Evolutionary conservation across 176 grass and related monocot species (phyloP).

Genomic region (Oryza brachyantha): DNA sequence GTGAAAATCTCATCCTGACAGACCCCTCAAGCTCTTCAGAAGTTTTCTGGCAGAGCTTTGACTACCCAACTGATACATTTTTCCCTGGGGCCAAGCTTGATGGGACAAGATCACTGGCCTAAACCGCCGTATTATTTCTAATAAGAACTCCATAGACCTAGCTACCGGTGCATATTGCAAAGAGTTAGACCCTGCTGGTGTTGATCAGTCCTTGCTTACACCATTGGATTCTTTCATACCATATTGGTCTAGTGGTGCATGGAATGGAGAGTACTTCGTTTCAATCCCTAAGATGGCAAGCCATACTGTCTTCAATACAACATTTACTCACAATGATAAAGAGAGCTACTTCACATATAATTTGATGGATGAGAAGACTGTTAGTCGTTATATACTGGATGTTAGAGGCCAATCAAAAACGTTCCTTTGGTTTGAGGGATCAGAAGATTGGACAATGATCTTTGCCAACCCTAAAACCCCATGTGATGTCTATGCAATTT

Average conservation of each 20-base stretch:
- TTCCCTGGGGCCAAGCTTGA: conserved; percentile 32
- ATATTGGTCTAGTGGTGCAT: conserved; percentile 36
- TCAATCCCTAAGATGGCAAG: conserved; percentile 24
- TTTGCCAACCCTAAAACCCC: not conserved
- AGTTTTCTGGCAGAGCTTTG: conserved; percentile 42
- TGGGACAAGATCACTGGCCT: not conserved
- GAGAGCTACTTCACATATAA: not conserved
- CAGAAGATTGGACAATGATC: not conserved
- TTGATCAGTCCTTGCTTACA: not conserved
- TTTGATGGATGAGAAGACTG: not conserved
- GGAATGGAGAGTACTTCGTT: conserved; percentile 46
- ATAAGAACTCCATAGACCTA: not conserved
- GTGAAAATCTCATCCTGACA: not conserved
- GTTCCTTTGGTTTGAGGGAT: not conserved
- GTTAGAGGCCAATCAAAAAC: not conserved
- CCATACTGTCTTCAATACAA: no score
- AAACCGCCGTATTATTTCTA: conserved; percentile 6
- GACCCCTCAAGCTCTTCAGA: not conserved
- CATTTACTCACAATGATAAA: not conserved
- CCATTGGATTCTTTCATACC: not conserved
- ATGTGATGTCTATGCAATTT: not conserved
- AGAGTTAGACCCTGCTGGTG: not conserved
- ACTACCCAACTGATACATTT: conserved; percentile 26
- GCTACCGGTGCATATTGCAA: not conserved
- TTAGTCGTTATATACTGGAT: not conserved